Evolutionary conservation across 371 early-diverging fungal genomes (phyloP), one percentile per base, ranked within the genome.

Genomic region (Funneliformis caledonium): DNA sequence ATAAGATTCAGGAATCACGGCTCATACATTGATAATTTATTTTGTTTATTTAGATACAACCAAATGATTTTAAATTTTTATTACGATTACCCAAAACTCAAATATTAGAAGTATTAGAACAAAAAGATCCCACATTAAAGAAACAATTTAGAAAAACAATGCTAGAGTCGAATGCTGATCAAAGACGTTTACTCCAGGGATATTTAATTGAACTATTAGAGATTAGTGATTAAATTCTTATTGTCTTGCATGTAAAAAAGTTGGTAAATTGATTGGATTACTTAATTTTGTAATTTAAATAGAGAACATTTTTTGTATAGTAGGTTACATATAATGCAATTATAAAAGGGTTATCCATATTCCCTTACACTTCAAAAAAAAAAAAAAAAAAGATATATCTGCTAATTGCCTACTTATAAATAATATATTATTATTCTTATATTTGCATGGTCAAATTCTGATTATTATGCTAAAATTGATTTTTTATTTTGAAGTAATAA

Each of bases 21-120:
- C 37, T 37, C 37, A 14, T 73, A 1, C 56, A 59, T 56, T 52
- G 12, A 31, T 4, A 19, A 12, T 52, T 68, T 50, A n/a, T 22
- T 14, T 48, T 22, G 45, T 22, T 47, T 50, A 48, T 65, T 50
- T 77, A 81, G 81, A 37, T 77, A 60, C 56, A 68, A 77, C 78
- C 81, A 48, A 77, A 67, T 60, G 68, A 82, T 61, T 76, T 81
- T 61, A 12, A n/a, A 48, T 82, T 81, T n/a, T 60, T 81, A 31
- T 69, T 76, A 64, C 78, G 67, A 70, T 67, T 81, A 69, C 81
- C 81, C 1, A 77, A 68, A 50, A 47, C 31, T 12, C 37, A 81
- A 59, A 64, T 81, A 48, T 33, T 47, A 68, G 70, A 77, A 22
- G 65, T 81, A 33, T 68, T 81, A 65, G 22, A 37, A 42, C 70